Conservation (phyloP, 2,329 filamentous ascomycete species). For the Exserohilum turcica region DNA sequence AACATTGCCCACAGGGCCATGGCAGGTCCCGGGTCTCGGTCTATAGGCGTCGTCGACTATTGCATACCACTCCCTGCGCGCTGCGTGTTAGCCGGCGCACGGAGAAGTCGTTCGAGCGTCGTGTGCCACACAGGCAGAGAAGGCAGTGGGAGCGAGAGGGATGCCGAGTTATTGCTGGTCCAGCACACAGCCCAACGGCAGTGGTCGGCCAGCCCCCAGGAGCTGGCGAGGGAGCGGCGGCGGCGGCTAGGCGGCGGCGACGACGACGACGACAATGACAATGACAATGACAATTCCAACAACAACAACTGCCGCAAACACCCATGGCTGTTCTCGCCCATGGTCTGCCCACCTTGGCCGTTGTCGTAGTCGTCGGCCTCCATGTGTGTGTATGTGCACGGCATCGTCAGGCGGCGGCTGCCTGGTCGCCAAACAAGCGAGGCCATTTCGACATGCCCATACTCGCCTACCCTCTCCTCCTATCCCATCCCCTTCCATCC, state of each 20-base stretch:
- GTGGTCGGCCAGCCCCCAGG: no score
- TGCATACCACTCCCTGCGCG: background rate
- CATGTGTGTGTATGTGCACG: no score
- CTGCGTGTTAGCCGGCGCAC: background rate
- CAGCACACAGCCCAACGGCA: background rate
- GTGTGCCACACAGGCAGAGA: no score
- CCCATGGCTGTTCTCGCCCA: background rate
- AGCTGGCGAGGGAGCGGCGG: background rate
- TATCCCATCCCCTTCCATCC: no score
- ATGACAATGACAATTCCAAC: background rate
- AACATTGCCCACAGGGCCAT: conserved; percentile 14
- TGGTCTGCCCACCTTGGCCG: background rate
- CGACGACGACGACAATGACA: background rate
- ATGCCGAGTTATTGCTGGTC: no score
- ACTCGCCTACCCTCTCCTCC: no score
- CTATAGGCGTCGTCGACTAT: background rate
- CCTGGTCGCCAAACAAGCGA: no score
- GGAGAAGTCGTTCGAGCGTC: background rate
- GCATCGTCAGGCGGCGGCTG: no score
- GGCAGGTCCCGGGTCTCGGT: background rate
- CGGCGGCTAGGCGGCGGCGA: background rate
- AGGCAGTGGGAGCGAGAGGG: background rate
- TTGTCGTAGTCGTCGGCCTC: no score
- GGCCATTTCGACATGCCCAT: no score
- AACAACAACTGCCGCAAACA: background rate